These are phyloP conservation scores for Nicotiana noctiflora DNA, from an alignment of 257 asterid species.

Conservation along the genomic window DNA sequence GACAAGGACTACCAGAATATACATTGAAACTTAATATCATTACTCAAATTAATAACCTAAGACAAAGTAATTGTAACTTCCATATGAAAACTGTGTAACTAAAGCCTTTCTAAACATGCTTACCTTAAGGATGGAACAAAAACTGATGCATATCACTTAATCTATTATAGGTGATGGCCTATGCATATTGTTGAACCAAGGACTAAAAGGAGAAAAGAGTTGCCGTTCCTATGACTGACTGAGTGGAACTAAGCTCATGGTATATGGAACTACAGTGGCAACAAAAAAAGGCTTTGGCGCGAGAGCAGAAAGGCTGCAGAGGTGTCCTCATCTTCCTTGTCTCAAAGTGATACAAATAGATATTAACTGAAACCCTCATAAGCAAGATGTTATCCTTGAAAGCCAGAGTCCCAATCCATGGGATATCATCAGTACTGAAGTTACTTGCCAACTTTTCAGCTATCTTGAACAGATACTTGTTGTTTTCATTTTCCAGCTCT, in stretches of 20 bases:
- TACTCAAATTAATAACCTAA: neutral
- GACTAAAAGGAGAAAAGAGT: neutral
- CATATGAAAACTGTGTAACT: neutral
- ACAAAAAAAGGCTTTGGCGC: constrained; percentile 35
- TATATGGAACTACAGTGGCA: constrained; percentile 52
- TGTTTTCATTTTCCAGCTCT: constrained; percentile 34
- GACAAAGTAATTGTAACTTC: neutral
- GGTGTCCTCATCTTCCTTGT: constrained; percentile 34
- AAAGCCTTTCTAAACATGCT: constrained; percentile 1
- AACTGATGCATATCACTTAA: neutral
- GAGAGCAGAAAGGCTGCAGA: constrained; percentile 30
- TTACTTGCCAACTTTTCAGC: constrained; percentile 24
- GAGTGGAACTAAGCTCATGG: constrained; percentile 56
- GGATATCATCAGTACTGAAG: neutral
- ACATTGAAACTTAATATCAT: neutral
- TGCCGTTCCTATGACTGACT: constrained; percentile 6
- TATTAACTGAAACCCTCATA: constrained; percentile 24
- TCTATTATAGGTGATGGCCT: neutral
- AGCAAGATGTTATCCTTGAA: constrained; percentile 48
- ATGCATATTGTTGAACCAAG: neutral
- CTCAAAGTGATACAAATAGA: constrained; percentile 32
- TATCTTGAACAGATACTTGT: constrained; percentile 12
- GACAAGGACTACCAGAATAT: neutral
- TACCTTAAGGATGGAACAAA: neutral
- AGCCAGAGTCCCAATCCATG: constrained; percentile 44